Base-by-base conservation (phyloP, 1,139 yeast genomes). In the Geotrichum fermentans region DNA sequence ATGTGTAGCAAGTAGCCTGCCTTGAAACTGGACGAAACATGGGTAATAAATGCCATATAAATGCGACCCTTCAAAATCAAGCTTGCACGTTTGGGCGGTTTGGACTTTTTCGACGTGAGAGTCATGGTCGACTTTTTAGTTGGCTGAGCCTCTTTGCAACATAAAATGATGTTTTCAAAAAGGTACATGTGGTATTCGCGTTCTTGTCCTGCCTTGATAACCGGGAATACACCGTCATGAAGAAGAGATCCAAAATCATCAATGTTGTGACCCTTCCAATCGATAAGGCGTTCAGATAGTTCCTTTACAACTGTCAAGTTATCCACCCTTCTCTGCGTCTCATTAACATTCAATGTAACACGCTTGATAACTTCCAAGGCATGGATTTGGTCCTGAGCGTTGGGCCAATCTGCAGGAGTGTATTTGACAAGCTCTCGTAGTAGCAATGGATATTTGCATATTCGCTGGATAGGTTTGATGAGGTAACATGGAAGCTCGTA, bases 221-320 rank as follows among this genome's bases (percentile, higher is more conserved):
- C 96, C 1, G 83, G 82, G 40, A 87, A 92, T 34, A 74, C 71
- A 47, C 92, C 95, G 61, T 82, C 87, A 62, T 82, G 80, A 45
- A 90, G 68, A 50, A 92, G 74, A 53, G 86, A 95, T 26, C 99
- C 98, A 67, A 89, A 88, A 58, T 82, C 86, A 53, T 75, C 76
- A 47, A 86, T 72, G 55, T 82, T 82, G 66, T 88, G 90, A n/a
- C 97, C 97, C 58, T 90, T 79, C 98, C 98, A 92, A 66, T 90
- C 95, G 37, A 77, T 73, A 11, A 90, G 94, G 52, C 92, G 75
- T 37, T 80, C 85, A 49, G 77, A 74, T 40, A 92, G 73, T 50
- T 82, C 84, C 57, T 78, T 80, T 43, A 86, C 73, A 42, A 80
- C 77, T 52, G 82, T 85, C 41, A 82, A 78, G 66, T 92, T 94